Conservation (phyloP, 2,329 filamentous ascomycete species). For the Pyricularia sp. region DNA sequence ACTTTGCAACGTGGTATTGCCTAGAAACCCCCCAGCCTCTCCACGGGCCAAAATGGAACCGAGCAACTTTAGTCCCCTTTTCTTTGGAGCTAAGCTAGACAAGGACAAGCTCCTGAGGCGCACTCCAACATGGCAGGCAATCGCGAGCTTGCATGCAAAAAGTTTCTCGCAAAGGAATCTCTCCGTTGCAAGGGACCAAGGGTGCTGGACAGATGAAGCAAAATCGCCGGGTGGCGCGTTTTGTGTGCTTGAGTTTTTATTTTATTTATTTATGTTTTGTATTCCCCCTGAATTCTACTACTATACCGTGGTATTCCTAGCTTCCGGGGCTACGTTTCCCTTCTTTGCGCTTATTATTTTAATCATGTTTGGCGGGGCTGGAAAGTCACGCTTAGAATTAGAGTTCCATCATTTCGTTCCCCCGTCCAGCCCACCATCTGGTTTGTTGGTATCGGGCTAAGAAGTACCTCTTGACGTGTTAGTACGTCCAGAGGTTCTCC, state of each 20-base stretch:
- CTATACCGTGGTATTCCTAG: too few species aligned
- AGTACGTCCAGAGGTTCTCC: background rate
- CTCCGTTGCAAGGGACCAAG: background rate
- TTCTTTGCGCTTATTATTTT: background rate
- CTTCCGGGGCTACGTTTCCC: too few species aligned
- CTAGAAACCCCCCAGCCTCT: background rate
- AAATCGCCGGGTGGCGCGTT: background rate
- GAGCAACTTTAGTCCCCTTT: background rate
- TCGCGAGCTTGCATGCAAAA: background rate
- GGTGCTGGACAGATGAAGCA: background rate
- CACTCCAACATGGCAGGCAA: background rate
- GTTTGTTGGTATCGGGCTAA: background rate
- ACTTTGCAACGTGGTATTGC: too few species aligned
- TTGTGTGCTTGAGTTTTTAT: background rate
- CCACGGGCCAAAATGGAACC: background rate
- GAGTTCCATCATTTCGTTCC: background rate
- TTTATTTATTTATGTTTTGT: too few species aligned
- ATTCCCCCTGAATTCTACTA: too few species aligned
- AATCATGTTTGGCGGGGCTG: background rate
- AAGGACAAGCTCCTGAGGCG: background rate
- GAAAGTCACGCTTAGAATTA: background rate
- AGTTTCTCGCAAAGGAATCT: background rate
- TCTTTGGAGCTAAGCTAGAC: background rate
- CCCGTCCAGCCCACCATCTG: background rate
- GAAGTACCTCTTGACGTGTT: background rate